Conservation (phyloP, 2,329 filamentous ascomycete species). For the Fonsecaea multimorphosa region DNA sequence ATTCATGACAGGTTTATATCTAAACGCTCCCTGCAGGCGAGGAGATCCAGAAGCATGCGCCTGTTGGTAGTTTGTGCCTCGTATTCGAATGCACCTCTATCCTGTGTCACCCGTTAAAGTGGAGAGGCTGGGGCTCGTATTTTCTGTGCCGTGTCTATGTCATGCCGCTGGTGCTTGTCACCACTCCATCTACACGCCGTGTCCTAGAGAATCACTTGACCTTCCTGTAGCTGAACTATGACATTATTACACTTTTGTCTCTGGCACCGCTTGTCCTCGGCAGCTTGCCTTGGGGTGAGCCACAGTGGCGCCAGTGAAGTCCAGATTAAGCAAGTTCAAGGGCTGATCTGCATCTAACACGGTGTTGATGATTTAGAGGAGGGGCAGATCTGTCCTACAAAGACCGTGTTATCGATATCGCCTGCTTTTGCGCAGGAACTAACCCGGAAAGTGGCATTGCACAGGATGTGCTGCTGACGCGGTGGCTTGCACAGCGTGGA, state of each 20-base stretch:
- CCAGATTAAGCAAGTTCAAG: background rate
- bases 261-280: background rate
- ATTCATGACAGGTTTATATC: no score
- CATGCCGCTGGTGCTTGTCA: background rate
- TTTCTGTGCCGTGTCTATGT: background rate
- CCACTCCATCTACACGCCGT: background rate
- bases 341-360: background rate
- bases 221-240: background rate
- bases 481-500: slow-evolving; percentile 3
- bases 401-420: background rate
- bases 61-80: background rate
- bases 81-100: background rate
- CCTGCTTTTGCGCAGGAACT: background rate
- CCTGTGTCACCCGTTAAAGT: background rate
- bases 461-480: background rate
- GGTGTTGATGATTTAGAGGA: background rate
- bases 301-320: background rate
- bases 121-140: background rate
- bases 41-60: no score
- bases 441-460: background rate
- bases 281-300: background rate
- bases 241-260: background rate
- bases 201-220: background rate
- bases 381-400: background rate
- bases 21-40: no score